Evolutionary conservation across 805 yeast species (phyloP).

Genomic region (Tetrapisispora nanseiensis): DNA sequence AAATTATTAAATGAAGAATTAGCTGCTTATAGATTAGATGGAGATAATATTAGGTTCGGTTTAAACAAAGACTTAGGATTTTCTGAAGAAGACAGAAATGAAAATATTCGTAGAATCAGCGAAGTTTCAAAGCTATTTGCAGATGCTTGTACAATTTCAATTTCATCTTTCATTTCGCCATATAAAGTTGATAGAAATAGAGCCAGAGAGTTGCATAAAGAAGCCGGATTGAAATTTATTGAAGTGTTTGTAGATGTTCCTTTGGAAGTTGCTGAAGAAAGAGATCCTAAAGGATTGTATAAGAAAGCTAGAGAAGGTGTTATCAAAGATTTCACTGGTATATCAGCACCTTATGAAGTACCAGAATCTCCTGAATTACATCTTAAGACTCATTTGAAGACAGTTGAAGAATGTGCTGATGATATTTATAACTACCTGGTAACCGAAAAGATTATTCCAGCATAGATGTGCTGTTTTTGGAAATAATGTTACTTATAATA

Average conservation of each 20-base stretch:
- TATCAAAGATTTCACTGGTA: slow-evolving; percentile 91
- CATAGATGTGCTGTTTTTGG: neutral
- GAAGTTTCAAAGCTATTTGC: slow-evolving; percentile 92
- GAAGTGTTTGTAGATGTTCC: slow-evolving; percentile 94
- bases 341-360: slow-evolving; percentile 91
- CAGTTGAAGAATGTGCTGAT: slow-evolving; percentile 75
- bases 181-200: slow-evolving; percentile 73
- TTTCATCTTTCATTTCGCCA: slow-evolving; percentile 90
- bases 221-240: slow-evolving; percentile 67
- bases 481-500: too few species aligned
- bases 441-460: slow-evolving; percentile 31
- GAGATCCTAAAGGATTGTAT: slow-evolving; percentile 96
- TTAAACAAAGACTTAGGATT: slow-evolving; percentile 92
- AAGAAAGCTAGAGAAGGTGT: slow-evolving; percentile 94
- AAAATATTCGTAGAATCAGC: slow-evolving; percentile 88
- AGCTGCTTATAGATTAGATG: slow-evolving; percentile 82
- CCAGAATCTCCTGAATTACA: slow-evolving; percentile 81
- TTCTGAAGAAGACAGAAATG: slow-evolving; percentile 83
- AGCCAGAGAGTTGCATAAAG: slow-evolving; percentile 78
- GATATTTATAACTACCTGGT: slow-evolving; percentile 59
- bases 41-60: slow-evolving; percentile 91
- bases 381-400: slow-evolving; percentile 56
- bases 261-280: slow-evolving; percentile 84
- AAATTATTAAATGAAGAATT: slow-evolving; percentile 57
- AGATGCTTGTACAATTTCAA: slow-evolving; percentile 78